Base-by-base conservation (phyloP, 129 eudicot genomes). In the Ambrosia trifida region DNA sequence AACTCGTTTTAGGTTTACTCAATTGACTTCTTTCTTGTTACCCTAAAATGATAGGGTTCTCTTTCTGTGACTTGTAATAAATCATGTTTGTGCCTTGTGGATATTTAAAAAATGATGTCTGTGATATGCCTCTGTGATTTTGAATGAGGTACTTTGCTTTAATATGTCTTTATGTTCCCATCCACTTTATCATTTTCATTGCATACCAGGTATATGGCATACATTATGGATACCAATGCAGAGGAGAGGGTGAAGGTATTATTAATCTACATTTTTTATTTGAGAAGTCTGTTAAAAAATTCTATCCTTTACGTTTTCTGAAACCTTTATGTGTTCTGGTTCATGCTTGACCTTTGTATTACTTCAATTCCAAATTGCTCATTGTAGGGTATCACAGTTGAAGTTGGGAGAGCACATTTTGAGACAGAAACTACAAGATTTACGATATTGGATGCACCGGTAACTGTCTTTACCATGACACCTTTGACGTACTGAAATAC, bases 361-460 rank as follows among this genome's bases (percentile, higher is more conserved):
- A 35, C 19, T 54, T 35, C 24, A 63, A 47, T 20, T 16, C 6
- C 63, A 57, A 74, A 65, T 62, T 63, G 52, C 47, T 70, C 41
- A 12, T 74, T 74, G 56, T 53, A 94, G 96, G 98, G 98, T 16
- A 93, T 74, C 74, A 93, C 98, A 9, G 92, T 93, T 83, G 96
- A 94, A 82, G 98, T 94, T 64, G 98, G 96, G 33, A 77, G 96
- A 77, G 98, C 98, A 14, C 90, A 87, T 79, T 94, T 94, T 67
- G 98, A 94, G 77, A 94, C 98, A 68, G 85, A 82, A 73, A 76
- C 95, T 30, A 87, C 98, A 47, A 77, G 98, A 62, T 94, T 87
- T 61, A 94, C 98, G 6, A 94, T 94, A 64, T 79, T 94, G 92
- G 98, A 94, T 85, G 98, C 98, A 59, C 98, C 98, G 83, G 98